A percentile compares a stretch with the other conserved stretches of the same genome.
Evolutionary conservation across 2,329 filamentous ascomycete genomes (phyloP).

Genomic region (Ophiocordyceps sinensis): DNA sequence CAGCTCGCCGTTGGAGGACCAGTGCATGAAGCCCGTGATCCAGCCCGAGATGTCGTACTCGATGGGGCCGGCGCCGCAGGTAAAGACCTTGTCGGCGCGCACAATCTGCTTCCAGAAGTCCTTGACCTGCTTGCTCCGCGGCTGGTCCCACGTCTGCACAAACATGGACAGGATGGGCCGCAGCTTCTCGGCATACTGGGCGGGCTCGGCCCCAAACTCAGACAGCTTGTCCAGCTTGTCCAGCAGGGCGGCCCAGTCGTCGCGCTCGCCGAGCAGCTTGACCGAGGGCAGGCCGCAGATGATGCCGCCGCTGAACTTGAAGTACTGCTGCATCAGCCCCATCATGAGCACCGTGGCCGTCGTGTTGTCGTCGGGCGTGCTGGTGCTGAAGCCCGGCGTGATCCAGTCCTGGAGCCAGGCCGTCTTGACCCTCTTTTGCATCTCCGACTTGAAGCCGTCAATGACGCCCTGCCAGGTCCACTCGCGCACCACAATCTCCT

Average conservation of each 20-base stretch:
- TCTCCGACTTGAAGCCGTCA: conserved; percentile 21
- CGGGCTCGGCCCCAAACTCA: conserved; percentile 28
- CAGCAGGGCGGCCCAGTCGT: conserved; percentile 26
- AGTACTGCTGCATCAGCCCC: conserved; percentile 26
- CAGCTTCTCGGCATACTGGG: conserved; percentile 22
- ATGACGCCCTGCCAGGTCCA: conserved; percentile 13
- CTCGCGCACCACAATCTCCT: conserved; percentile 20
- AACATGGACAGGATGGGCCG: conserved; percentile 29
- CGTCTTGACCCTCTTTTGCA: conserved; percentile 23
- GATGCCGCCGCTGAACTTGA: conserved; percentile 19
- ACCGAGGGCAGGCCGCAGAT: conserved; percentile 28
- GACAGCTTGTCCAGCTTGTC: conserved; percentile 25
- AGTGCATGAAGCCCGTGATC: conserved; percentile 33
- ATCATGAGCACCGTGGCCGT: conserved; percentile 29
- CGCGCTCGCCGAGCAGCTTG: conserved; percentile 21
- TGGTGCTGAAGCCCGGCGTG: conserved; percentile 27
- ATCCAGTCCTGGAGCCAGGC: conserved; percentile 27
- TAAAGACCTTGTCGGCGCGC: conserved; percentile 15
- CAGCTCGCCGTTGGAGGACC: conserved; percentile 19
- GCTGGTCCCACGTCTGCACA: conserved; percentile 26
- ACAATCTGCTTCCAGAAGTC: conserved; percentile 31
- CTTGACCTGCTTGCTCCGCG: conserved; percentile 14
- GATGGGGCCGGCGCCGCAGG: conserved; percentile 13
- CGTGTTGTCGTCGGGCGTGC: conserved; percentile 20
- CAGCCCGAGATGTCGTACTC: conserved; percentile 29